Conservation (phyloP, 2,329 filamentous ascomycete species). For the Xylariaceae sp. region DNA sequence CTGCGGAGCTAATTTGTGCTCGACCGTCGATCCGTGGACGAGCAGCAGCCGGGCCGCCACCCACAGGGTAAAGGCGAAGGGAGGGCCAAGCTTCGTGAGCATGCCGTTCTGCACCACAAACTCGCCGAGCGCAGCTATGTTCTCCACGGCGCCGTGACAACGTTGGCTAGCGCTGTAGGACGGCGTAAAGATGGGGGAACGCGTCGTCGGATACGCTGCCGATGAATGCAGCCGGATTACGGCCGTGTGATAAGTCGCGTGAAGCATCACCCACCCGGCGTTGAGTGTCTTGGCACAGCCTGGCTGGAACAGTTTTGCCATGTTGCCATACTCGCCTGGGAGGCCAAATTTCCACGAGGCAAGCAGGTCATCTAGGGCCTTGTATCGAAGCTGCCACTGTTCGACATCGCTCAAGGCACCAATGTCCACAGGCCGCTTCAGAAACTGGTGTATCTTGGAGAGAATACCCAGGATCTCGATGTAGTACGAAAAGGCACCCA, state of each 20-base stretch:
- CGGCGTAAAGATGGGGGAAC: slow-evolving; percentile 83
- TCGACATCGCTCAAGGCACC: slow-evolving; percentile 80
- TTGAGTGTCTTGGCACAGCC: slow-evolving; percentile 66
- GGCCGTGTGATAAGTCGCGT: slow-evolving; percentile 84
- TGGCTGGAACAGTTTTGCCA: slow-evolving; percentile 70
- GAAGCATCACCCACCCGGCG: slow-evolving; percentile 86
- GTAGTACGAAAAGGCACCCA: slow-evolving; percentile 86
- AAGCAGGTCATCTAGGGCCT: slow-evolving; percentile 75
- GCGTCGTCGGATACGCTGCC: slow-evolving; percentile 84
- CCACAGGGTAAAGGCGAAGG: slow-evolving; percentile 90
- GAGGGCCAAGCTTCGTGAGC: slow-evolving; percentile 77
- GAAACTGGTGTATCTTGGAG: slow-evolving; percentile 80
- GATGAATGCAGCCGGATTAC: slow-evolving; percentile 89
- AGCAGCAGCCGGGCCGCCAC: slow-evolving; percentile 82
- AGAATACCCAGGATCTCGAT: slow-evolving; percentile 85
- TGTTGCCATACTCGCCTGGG: slow-evolving; percentile 79
- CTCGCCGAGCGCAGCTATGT: slow-evolving; percentile 72
- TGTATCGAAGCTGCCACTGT: slow-evolving; percentile 83
- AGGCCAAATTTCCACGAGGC: slow-evolving; percentile 80
- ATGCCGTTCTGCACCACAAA: slow-evolving; percentile 73
- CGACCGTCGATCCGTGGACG: slow-evolving; percentile 86
- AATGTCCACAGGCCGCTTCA: slow-evolving; percentile 88
- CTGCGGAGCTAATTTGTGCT: slow-evolving; percentile 74
- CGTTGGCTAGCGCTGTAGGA: slow-evolving; percentile 81
- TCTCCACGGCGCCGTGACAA: slow-evolving; percentile 78